Percentiles rank a stretch among this genome's conserved stretches.
Conservation (phyloP, 176 grass and related monocot genomes). For the Coix lacrymajobi region DNA sequence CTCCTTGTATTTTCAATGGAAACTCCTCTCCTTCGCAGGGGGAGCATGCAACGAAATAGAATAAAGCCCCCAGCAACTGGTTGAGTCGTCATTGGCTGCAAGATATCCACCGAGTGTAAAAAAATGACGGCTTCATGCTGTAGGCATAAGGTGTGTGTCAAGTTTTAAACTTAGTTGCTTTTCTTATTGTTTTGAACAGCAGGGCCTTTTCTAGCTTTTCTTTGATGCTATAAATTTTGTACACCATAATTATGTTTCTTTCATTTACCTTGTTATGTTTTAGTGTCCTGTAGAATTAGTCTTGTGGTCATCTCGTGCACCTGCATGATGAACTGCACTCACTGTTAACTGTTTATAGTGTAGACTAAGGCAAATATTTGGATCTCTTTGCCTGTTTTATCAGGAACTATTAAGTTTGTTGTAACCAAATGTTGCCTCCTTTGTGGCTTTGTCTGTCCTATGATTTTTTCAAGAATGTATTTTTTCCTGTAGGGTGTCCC, state of each 20-base stretch:
- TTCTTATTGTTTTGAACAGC: neutral
- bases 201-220: neutral
- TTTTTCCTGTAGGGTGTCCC: neutral
- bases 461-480: neutral
- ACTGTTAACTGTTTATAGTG: neutral
- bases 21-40: slow-evolving; percentile 56
- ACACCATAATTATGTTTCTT: neutral
- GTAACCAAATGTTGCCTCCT: slow-evolving; percentile 5
- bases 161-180: neutral
- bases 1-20: slow-evolving; percentile 88
- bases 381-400: neutral
- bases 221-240: neutral
- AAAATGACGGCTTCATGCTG: neutral
- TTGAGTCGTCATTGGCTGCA: slow-evolving; percentile 18
- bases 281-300: neutral
- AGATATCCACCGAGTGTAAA: neutral
- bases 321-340: neutral
- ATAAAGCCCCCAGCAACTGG: slow-evolving; percentile 30
- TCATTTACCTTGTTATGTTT: neutral
- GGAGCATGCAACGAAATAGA: slow-evolving; percentile 40
- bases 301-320: neutral
- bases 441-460: neutral
- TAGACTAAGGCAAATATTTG: neutral
- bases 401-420: neutral
- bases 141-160: slow-evolving; percentile 16